Evolutionary conservation across 2,329 filamentous ascomycete species (phyloP).

Genomic region (Fusarium napiforme): DNA sequence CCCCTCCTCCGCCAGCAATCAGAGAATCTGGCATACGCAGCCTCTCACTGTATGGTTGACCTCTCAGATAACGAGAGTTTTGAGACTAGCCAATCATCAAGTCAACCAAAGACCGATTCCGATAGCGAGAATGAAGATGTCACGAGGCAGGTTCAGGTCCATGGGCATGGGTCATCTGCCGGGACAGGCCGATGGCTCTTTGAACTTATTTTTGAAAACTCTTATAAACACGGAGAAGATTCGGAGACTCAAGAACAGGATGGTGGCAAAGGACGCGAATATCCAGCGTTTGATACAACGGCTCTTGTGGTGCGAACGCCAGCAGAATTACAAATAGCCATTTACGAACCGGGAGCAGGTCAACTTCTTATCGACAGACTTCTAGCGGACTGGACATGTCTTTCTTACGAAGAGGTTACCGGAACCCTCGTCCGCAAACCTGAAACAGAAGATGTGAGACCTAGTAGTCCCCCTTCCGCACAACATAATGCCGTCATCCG

Average conservation of each 20-base stretch:
- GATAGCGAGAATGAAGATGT: background rate
- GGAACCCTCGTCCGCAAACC: accelerated
- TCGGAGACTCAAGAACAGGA: background rate
- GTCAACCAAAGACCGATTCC: accelerated
- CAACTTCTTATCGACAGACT: background rate
- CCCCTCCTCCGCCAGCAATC: background rate
- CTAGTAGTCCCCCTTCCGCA: accelerated
- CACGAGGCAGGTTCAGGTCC: too few relatives aligned
- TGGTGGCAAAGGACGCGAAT: too few relatives aligned
- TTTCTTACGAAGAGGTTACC: accelerated
- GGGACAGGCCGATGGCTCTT: background rate
- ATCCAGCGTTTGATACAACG: too few relatives aligned
- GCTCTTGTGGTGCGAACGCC: background rate
- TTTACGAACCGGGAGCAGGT: background rate
- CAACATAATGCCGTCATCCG: accelerated
- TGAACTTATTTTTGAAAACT: background rate
- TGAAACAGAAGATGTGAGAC: accelerated
- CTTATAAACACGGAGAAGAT: too few relatives aligned
- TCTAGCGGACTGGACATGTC: background rate
- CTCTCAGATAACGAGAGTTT: accelerated
- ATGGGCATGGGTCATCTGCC: background rate
- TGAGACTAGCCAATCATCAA: background rate
- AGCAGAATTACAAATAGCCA: background rate
- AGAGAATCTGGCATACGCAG: background rate
- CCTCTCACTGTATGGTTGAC: accelerated